Evolutionary conservation across 129 eudicot genomes (phyloP), one percentile per base, ranked within the genome.

Genomic region (Centrapalus pauciflorus): DNA sequence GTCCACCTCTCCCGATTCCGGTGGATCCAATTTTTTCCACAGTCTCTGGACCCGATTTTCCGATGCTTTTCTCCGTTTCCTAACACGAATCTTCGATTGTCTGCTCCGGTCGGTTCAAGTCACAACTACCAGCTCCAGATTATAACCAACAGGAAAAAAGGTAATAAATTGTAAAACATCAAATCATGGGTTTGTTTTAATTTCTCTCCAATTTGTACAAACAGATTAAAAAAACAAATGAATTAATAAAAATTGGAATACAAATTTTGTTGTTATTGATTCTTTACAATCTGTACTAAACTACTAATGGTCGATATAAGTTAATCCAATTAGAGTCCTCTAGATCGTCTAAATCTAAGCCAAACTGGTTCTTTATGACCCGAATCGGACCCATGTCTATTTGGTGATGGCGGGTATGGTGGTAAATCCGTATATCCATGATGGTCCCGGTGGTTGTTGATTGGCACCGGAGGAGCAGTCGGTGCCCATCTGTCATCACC

Each of bases 1-100:
- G 93, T 82, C 95, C 24, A 63, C 82, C 28, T 63, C 85, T 0
- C 71, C 88, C 0, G 79, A 75, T 45, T 64, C 86, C 48, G 52
- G 46, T 9, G 74, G 71, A 0, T 34, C 68, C 20, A 66, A 63
- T 69, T 48, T 89, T 40, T 50, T 83, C 56, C 75, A 43, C 69
- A 84, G 96, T 7, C 23, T 82, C 5, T 84, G 85, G 77, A 37
- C 28, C 52, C 48, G 76, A 26, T 40, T 76, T 29, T 70, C 85
- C 29, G 76, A 32, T 5, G 52, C 26, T 7, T 49, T 60, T 7
- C 7, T 66, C 17, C 43, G 55, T 16, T 26, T 75, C 19, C 3
- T 75, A 2, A 57, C 56, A 0, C 55, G 35, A 16, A 32, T 75
- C 8, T 66, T 45, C n/a, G 60, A 58, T 35, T 75, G 79, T 35